Evolutionary conservation across 2,329 filamentous ascomycete species (phyloP), one percentile per base, ranked within the genome.

Genomic region (Curvularia sp.): DNA sequence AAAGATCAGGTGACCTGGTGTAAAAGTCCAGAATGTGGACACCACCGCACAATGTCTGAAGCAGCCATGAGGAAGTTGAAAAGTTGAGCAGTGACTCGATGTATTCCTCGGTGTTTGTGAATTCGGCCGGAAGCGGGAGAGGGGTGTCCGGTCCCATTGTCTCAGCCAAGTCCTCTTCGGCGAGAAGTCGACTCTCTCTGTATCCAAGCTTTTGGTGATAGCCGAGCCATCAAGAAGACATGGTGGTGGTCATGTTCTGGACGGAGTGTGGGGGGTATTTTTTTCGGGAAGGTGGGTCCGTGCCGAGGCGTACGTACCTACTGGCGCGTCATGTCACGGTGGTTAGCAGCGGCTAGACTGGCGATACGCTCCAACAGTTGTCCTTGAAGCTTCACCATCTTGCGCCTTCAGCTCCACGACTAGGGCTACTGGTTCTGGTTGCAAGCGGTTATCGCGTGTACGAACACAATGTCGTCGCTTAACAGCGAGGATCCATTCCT

Each of bases 1-100:
- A 99, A 0, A 97, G 83, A 63, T 92, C 90, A 5, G 92, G 91
- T 47, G 92, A 86, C 41, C 87, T 86, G 2, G 93, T 97, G 79
- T 97, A 92, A 78, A 99, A 98, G 76, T 99, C 95, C 55, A 98
- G 84, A 62, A 99, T 93, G 74, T 99, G 95, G 0, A 98, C 91
- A n/a, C 94, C 93, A 53, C 95, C 95, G 73, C 93, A 97, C n/a
- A 99, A 83, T 25, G 91, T 92, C 65, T 92, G 90, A 67, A 97
- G 93, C 1, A 92, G 82, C 53, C 89, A 85, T 45, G 90, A 91
- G 2, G 87, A 87, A 5, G 87, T 87, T 1, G 88, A 86, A 70
- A 98, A 97, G 19, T 86, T 75, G 25, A 98, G 82, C 12, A 98
- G 85, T 18, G 87, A 88, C 25, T 91, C 83, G 48, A 97, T 85